Evolutionary conservation across 2,329 filamentous ascomycete genomes (phyloP).

Genomic region (Xylariaceae sp.): DNA sequence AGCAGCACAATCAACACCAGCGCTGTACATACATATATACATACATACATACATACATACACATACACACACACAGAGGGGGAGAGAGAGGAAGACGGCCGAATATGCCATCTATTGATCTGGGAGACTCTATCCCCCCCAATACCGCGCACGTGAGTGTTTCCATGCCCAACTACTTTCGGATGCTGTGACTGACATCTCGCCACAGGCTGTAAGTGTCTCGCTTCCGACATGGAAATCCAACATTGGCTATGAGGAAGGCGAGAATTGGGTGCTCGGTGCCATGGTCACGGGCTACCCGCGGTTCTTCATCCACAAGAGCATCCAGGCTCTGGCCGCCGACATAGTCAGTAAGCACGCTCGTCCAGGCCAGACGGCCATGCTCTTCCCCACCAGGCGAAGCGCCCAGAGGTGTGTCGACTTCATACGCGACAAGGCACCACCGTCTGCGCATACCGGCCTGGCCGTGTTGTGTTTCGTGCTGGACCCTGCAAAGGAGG

Average conservation of each 20-base stretch:
- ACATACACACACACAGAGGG: background rate
- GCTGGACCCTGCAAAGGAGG: constrained; percentile 61
- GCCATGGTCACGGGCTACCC: constrained; percentile 93
- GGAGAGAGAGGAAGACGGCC: constrained; percentile 7
- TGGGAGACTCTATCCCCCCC: constrained; percentile 76
- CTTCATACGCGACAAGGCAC: constrained; percentile 70
- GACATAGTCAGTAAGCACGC: constrained; percentile 72
- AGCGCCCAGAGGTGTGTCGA: constrained; percentile 75
- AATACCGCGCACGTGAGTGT: constrained; percentile 77
- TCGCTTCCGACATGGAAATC: constrained; percentile 92
- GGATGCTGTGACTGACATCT: background rate
- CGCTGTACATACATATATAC: too few relatives aligned
- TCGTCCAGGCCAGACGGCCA: constrained; percentile 67
- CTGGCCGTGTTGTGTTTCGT: constrained; percentile 67
- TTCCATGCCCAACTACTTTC: background rate
- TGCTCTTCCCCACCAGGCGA: constrained; percentile 78
- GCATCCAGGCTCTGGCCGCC: constrained; percentile 74
- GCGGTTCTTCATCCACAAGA: constrained; percentile 91
- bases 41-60: too few relatives aligned
- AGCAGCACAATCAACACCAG: too few relatives aligned
- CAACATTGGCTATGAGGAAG: constrained; percentile 94
- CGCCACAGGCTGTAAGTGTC: constrained; percentile 85
- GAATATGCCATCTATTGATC: constrained; percentile 54
- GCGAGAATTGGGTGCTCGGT: constrained; percentile 81
- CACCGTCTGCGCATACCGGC: constrained; percentile 54